A percentile compares a stretch with the other conserved stretches of the same genome.
Conservation (phyloP, 768 basidiomycete genomes). For the Fomitopsis serialis region DNA sequence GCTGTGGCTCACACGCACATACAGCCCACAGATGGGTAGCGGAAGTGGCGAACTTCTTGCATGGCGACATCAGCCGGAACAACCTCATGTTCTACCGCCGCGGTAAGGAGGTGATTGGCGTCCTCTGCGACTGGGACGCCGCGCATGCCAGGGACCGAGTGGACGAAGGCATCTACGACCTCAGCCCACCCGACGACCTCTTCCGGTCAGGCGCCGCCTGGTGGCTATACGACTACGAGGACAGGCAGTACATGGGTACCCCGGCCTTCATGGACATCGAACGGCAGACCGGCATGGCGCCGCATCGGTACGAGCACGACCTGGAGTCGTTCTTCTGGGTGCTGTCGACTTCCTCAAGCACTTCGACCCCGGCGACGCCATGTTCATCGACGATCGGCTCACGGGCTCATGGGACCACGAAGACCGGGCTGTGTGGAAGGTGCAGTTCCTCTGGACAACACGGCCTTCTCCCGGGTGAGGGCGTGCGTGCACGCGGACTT, state of each 20-base stretch:
- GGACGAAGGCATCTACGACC: not conserved
- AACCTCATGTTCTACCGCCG: slow-evolving; percentile 25
- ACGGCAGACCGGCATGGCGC: slow-evolving; percentile 8
- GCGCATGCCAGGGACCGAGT: slow-evolving; percentile 2
- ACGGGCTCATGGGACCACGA: not conserved
- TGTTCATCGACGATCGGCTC: not conserved
- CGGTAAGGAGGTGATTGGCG: slow-evolving; percentile 12
- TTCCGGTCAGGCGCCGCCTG: not conserved
- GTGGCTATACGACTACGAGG: not conserved
- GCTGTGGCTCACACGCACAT: not conserved
- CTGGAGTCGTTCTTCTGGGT: slow-evolving; percentile 10
- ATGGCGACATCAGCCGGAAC: slow-evolving; percentile 27
- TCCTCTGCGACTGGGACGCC: slow-evolving; percentile 27
- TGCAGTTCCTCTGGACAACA: not conserved
- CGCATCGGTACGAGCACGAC: slow-evolving; percentile 7
- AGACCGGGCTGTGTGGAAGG: not conserved
- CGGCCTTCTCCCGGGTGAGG: not conserved
- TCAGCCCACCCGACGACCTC: not conserved
- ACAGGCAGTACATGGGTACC: slow-evolving; percentile 12
- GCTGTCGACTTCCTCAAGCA: not conserved
- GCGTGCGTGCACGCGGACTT: not conserved
- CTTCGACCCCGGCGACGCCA: not conserved
- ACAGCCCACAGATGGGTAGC: slow-evolving; percentile 23
- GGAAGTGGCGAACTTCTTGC: slow-evolving; percentile 18
- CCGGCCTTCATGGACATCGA: slow-evolving; percentile 27